Conservation (phyloP, 1,139 yeast genomes). For the Yamadazyma triangularis region DNA sequence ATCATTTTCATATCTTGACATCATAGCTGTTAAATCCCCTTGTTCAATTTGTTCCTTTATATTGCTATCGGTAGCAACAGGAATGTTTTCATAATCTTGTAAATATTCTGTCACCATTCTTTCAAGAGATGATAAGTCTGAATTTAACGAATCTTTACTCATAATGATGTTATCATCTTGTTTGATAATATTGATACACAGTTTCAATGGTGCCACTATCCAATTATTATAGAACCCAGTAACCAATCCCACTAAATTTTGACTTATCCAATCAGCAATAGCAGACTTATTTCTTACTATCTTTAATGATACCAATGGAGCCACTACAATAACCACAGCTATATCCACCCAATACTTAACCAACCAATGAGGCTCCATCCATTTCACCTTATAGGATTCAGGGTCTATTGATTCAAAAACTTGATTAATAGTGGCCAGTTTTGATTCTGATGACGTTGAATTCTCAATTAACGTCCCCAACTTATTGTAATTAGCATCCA, state of each 20-base stretch:
- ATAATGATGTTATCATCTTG: constrained; percentile 75
- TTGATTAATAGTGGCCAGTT: constrained; percentile 8
- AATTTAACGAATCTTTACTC: constrained; percentile 70
- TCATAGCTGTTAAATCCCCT: constrained; percentile 76
- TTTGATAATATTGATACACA: constrained; percentile 72
- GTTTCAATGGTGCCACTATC: constrained; percentile 73
- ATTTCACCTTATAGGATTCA: constrained; percentile 10
- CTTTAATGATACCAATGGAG: constrained; percentile 45
- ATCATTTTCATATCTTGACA: constrained; percentile 77
- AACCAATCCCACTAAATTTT: constrained; percentile 58
- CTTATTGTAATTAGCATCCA: constrained; percentile 15
- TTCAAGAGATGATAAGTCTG: constrained; percentile 78
- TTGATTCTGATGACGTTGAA: constrained; percentile 3
- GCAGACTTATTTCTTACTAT: constrained; percentile 48
- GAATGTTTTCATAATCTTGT: constrained; percentile 33
- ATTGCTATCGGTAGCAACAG: constrained; percentile 17
- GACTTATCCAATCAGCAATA: constrained; percentile 52
- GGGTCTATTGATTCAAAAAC: constrained; percentile 1
- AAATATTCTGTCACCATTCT: constrained; percentile 83
- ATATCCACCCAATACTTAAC: constrained; percentile 68
- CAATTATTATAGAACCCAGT: constrained; percentile 73
- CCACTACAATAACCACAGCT: constrained; percentile 35
- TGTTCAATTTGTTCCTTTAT: constrained; percentile 31
- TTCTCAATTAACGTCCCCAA: constrained; percentile 21
- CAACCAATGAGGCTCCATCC: constrained; percentile 43